Base-by-base conservation (phyloP, 306 rosid species). In the Coriaria nepalensis region DNA sequence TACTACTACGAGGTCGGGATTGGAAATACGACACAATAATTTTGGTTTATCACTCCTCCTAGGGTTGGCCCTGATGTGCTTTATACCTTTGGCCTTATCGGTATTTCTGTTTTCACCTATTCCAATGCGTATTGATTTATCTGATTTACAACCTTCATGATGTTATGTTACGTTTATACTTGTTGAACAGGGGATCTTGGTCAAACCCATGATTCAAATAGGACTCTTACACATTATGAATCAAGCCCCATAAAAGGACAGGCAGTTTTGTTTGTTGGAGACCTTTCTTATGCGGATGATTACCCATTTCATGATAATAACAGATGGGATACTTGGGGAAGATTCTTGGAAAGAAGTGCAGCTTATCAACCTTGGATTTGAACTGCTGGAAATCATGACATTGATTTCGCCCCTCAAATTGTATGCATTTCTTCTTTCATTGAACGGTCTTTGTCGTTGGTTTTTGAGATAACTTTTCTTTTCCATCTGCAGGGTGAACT, bases 281-380 rank as follows among this genome's bases (percentile, higher is more conserved):
- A 80, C 60, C 79, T 86, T 29, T 72, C 96, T 44, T 82, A 82
- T 53, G 93, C 96, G 0, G 79, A 82, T 61, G 71, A 67, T 33
- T 71, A 79, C 55, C 86, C 86, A 15, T 60, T 67, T 52, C 93
- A 79, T 57, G 93, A 82, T 55, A 82, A 73, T 54, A 35, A 5
- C 9, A 69, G 81, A 40, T 86, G 96, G 93, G 93, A 81, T 52
- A 70, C 86, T 10, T 86, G 96, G 96, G 78, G 86, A 51, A 74
- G 96, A 40, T 86, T 81, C 41, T 8, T 43, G 0, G 96, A 86
- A 56, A 77, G 87, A 57, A 62, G 50, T 72, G 71, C 66, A 49
- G 88, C 96, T 10, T 78, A 79, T 68, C 96, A 86, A 48, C 88
- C 86, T 37, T 86, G 93, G 88, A 72, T 79, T 60, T 81, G 88